Evolutionary conservation across 257 asterid species (phyloP).

Genomic region (Voacanga thouarsii): DNA sequence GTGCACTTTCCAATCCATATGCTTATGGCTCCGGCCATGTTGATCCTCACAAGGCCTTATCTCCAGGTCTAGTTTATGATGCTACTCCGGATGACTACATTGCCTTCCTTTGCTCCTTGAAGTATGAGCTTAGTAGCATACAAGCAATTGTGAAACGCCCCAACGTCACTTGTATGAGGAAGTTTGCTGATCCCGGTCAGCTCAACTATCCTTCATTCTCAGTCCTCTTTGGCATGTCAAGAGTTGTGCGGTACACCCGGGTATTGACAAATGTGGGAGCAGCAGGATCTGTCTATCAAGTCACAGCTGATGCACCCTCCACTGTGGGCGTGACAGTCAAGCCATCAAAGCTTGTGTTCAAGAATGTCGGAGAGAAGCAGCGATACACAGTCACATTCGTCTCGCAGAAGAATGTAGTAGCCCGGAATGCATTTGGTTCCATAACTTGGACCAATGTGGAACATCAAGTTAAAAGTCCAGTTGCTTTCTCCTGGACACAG

Average conservation of each 20-base stretch:
- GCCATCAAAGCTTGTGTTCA: conserved; percentile 52
- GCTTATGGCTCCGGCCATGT: conserved; percentile 53
- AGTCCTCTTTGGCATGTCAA: conserved; percentile 52
- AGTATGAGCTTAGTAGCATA: conserved; percentile 41
- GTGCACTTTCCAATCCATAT: conserved; percentile 29
- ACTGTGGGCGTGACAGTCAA: conserved; percentile 48
- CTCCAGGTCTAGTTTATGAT: conserved; percentile 49
- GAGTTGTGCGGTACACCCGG: conserved; percentile 65
- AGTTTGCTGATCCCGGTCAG: conserved; percentile 61
- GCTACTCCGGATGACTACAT: conserved; percentile 32
- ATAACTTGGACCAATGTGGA: conserved; percentile 59
- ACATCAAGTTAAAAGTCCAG: conserved; percentile 69
- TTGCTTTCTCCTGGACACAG: conserved; percentile 59
- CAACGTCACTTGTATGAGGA: conserved; percentile 55
- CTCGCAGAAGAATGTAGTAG: conserved; percentile 33
- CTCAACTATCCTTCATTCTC: conserved; percentile 89
- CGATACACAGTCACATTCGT: conserved; percentile 63
- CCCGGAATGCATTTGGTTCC: conserved; percentile 53
- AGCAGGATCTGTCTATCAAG: conserved; percentile 45
- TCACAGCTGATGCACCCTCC: conserved; percentile 41
- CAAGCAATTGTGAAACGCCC: conserved; percentile 46
- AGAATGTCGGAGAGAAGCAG: conserved; percentile 42
- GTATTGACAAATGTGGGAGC: conserved; percentile 72
- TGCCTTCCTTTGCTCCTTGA: conserved; percentile 43
- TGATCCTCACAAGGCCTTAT: conserved; percentile 42